Base-by-base conservation (phyloP, 1,139 yeast genomes). In the Arxiozyma heterogenica region DNA sequence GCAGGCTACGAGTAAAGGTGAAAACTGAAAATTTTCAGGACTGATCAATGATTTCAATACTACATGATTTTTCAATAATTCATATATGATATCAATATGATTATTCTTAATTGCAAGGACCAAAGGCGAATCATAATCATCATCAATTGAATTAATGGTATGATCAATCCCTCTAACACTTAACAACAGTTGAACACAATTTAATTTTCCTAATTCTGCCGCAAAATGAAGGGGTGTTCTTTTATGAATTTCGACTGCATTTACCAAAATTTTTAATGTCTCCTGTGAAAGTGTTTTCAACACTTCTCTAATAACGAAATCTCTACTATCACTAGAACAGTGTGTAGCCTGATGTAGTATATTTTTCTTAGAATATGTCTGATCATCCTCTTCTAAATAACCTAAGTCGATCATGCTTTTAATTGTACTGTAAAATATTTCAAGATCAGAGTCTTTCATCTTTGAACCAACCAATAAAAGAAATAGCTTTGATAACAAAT, bases 1-100 rank as follows among this genome's bases (percentile, higher is more conserved):
- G 69, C 98, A 93, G 1, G 98, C 97, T 65, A 86, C 82, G 63
- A 88, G 89, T 45, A 93, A 75, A 0, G 98, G 98, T 49, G 89
- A 77, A 65, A 90, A 89, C 60, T 79, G 81, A 21, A 84, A 83
- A 59, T 78, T 80, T 25, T 34, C 44, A 44, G 47, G 80, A 72
- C 2, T 81, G 78, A 59, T 74, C 75, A n/a, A 62, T 58, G 34
- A 58, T 59, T 25, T 47, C 9, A 84, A 80, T 58, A 79, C 78
- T 30, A 84, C 77, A 2, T 85, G 83, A 50, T 75, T 72, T 39
- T 67, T 64, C 7, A 56, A 50, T 34, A 73, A 54, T 18, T 72
- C 56, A 6, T 62, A 53, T 51, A 73, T 71, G 41, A 81, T 76
- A 6, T 78, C 79, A 30, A 82, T 76, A 64, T 85, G 82, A 52